These are phyloP conservation scores for Aspergillus hiratsukae DNA, from an alignment of 2,329 filamentous ascomycete genomes.

Conservation along the genomic window DNA sequence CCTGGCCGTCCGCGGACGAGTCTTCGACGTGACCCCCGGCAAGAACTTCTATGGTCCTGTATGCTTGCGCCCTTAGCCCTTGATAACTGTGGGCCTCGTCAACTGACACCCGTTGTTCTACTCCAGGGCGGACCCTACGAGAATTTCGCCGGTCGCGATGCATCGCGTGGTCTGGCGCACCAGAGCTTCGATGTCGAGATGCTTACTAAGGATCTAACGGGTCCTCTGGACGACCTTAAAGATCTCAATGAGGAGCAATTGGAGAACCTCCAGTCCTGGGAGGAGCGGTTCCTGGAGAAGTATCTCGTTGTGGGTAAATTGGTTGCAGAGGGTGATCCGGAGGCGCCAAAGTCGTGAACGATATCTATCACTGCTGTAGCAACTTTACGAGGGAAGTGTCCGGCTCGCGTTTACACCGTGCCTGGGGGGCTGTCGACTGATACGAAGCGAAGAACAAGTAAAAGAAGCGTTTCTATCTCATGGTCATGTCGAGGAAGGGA, in stretches of 20 bases:
- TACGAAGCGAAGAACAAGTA: background rate
- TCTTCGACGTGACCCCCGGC: constrained; percentile 85
- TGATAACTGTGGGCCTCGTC: background rate
- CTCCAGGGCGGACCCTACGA: constrained; percentile 77
- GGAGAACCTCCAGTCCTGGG: constrained; percentile 84
- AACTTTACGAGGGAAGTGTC: background rate
- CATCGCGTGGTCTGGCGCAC: constrained; percentile 78
- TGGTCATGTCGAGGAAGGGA: background rate
- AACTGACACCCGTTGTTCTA: constrained; percentile 2
- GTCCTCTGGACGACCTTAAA: constrained; percentile 70
- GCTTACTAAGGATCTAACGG: constrained; percentile 86
- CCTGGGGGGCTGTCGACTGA: background rate
- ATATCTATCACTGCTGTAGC: background rate
- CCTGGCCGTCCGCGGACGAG: constrained; percentile 81
- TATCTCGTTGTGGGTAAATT: constrained; percentile 91
- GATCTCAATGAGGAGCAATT: constrained; percentile 70
- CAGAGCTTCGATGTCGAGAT: constrained; percentile 94
- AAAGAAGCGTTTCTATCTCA: background rate
- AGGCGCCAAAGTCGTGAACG: constrained; percentile 26
- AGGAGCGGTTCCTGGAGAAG: constrained; percentile 88
- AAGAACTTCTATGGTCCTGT: constrained; percentile 90
- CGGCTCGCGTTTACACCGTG: background rate
- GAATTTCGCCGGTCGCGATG: constrained; percentile 94
- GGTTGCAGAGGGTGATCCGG: constrained; percentile 58
- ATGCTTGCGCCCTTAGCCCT: constrained; percentile 12